phyloP scores from a whole-genome alignment of 129 eudicot species.

The Centaurea solstitialis region DNA sequence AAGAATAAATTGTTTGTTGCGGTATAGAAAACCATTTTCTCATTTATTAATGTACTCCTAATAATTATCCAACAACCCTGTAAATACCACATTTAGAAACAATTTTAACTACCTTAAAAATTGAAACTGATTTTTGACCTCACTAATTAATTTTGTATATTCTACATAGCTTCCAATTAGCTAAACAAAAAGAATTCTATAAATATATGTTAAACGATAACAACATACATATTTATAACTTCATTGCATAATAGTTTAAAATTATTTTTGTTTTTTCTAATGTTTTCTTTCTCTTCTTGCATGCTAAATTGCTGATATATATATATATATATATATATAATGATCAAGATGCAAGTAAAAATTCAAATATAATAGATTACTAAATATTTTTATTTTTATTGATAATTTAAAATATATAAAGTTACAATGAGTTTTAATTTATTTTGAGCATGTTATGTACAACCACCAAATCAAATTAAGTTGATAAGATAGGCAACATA shows the following conservation, averaged over 20 bases:
- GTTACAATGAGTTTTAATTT: not conserved
- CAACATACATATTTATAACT: not conserved
- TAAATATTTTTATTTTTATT: no score
- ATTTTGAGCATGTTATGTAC: not conserved
- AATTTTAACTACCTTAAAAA: not conserved
- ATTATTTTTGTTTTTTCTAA: no score
- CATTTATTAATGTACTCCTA: not conserved
- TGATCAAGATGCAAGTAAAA: not conserved
- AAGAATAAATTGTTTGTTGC: not conserved
- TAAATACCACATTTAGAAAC: not conserved
- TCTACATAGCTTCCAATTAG: not conserved
- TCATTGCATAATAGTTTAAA: no score
- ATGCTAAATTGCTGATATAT: no score
- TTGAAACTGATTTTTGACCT: not conserved
- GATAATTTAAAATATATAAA: no score
- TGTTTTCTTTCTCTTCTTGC: not conserved
- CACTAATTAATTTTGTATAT: not conserved
- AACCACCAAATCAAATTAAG: slow-evolving; percentile 14
- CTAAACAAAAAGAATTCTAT: not conserved
- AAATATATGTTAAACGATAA: not conserved
- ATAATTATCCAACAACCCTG: not conserved
- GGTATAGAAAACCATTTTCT: not conserved
- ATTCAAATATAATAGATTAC: no score
- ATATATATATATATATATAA: no score
- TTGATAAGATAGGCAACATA: slow-evolving; percentile 47